Evolutionary conservation across 2,329 filamentous ascomycete species (phyloP).

Genomic region (Talaromyces pinophilus): DNA sequence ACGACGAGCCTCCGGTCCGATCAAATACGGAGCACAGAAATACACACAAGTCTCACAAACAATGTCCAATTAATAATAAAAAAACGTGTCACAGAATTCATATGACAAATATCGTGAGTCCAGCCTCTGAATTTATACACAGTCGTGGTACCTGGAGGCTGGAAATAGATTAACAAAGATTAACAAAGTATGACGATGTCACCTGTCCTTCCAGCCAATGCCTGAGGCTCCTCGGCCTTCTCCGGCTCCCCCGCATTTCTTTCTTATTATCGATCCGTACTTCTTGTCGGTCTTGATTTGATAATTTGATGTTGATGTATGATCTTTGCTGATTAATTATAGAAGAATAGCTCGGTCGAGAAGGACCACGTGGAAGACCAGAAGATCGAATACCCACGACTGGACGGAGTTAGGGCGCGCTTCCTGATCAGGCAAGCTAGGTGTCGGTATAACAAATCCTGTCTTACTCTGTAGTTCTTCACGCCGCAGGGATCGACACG

Average conservation of each 20-base stretch:
- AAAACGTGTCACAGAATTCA: not conserved
- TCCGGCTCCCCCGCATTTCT: slow-evolving; percentile 4
- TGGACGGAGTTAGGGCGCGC: slow-evolving; percentile 1
- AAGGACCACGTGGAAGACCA: not conserved
- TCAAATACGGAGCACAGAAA: not conserved
- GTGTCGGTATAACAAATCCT: not conserved
- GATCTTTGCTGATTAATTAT: not conserved
- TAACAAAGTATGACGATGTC: slow-evolving; percentile 3
- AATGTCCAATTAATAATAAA: not conserved
- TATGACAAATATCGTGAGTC: not conserved
- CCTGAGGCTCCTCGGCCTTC: slow-evolving; percentile 1
- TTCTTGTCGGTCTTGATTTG: not conserved
- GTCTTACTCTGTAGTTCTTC: no score
- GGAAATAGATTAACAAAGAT: not conserved
- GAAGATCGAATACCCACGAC: not conserved
- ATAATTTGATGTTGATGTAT: not conserved
- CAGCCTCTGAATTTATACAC: not conserved
- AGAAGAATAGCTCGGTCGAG: not conserved
- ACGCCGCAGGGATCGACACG: no score
- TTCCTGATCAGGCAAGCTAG: not conserved
- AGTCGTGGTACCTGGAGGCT: not conserved
- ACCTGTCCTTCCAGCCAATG: not conserved
- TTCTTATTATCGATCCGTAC: not conserved
- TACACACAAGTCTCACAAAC: not conserved
- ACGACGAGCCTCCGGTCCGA: not conserved